A percentile compares a stretch with the other conserved stretches of the same genome.
Evolutionary conservation across 345 rosid species (phyloP).

Genomic region (Eucalyptus cloeziana): DNA sequence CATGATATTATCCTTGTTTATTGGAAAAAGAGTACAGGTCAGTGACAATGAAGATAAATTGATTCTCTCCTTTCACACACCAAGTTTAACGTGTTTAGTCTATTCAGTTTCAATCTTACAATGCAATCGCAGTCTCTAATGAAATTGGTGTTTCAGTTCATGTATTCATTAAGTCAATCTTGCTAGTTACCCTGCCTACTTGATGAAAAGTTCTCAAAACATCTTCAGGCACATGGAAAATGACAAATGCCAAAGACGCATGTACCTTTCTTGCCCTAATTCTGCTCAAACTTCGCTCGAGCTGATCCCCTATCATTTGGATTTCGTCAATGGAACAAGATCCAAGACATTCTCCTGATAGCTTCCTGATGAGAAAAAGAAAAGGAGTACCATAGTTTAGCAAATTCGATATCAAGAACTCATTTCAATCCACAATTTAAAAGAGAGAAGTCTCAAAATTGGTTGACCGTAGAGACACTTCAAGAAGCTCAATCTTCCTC

Average conservation of each 20-base stretch:
- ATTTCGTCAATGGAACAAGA: slow-evolving; percentile 34
- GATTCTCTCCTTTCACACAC: background rate
- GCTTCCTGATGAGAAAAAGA: slow-evolving; percentile 20
- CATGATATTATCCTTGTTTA: background rate
- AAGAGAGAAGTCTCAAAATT: background rate
- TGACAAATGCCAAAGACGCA: background rate
- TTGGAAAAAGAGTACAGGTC: background rate
- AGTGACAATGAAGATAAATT: background rate
- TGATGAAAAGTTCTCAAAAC: background rate
- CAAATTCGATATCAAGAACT: background rate
- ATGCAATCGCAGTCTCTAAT: background rate
- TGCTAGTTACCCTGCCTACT: background rate
- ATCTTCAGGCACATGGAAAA: background rate
- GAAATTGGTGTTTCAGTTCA: background rate
- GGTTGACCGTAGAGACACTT: slow-evolving; percentile 32
- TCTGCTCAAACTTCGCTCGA: slow-evolving; percentile 32
- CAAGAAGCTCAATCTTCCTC: slow-evolving; percentile 39
- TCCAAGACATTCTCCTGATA: slow-evolving; percentile 35
- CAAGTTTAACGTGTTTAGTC: background rate
- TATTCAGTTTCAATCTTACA: background rate
- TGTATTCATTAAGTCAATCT: background rate
- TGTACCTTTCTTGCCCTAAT: slow-evolving; percentile 56
- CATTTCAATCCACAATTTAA: background rate
- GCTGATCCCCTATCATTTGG: slow-evolving; percentile 18
- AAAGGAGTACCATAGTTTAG: background rate